phyloP scores from a whole-genome alignment of 2,329 filamentous ascomycete species.

The Bipolaris cookei region DNA sequence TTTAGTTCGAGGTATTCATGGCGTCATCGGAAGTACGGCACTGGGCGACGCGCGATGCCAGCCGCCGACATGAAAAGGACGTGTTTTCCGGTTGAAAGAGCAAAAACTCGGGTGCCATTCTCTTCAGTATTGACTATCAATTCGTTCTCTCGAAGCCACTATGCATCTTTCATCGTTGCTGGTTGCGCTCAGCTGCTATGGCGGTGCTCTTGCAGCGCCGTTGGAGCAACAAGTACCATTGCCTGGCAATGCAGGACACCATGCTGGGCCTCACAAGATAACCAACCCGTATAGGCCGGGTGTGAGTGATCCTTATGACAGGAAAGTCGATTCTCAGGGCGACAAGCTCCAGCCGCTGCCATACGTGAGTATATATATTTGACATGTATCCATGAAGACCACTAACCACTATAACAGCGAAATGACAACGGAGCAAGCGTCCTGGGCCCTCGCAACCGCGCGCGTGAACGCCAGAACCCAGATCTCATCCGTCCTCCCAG shows the following conservation, averaged over 20 bases:
- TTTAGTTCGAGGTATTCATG: constrained; percentile 42
- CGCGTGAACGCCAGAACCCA: constrained; percentile 71
- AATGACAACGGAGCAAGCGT: constrained; percentile 68
- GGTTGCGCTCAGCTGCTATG: constrained; percentile 38
- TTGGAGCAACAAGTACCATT: constrained; percentile 51
- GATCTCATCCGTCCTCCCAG: constrained; percentile 74
- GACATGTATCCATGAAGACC: background rate
- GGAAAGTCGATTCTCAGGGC: constrained; percentile 65
- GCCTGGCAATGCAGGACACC: constrained; percentile 32
- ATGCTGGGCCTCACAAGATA: constrained; percentile 33
- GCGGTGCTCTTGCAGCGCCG: constrained; percentile 34
- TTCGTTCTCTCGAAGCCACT: constrained; percentile 24
- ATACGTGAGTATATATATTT: constrained; percentile 39
- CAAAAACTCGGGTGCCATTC: background rate
- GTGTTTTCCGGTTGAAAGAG: constrained; percentile 1
- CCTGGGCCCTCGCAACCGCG: constrained; percentile 72
- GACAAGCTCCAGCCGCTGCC: constrained; percentile 69
- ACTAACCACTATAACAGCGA: constrained; percentile 34
- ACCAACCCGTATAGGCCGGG: constrained; percentile 64
- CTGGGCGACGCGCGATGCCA: constrained; percentile 10
- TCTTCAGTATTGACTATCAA: constrained; percentile 9
- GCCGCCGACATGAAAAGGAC: constrained; percentile 23
- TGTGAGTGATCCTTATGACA: constrained; percentile 67
- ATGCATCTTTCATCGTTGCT: constrained; percentile 43
- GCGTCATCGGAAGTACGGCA: constrained; percentile 49